Evolutionary conservation across 164 flowering plant species (phyloP).

Genomic region (Dillenia suffruticosa): DNA sequence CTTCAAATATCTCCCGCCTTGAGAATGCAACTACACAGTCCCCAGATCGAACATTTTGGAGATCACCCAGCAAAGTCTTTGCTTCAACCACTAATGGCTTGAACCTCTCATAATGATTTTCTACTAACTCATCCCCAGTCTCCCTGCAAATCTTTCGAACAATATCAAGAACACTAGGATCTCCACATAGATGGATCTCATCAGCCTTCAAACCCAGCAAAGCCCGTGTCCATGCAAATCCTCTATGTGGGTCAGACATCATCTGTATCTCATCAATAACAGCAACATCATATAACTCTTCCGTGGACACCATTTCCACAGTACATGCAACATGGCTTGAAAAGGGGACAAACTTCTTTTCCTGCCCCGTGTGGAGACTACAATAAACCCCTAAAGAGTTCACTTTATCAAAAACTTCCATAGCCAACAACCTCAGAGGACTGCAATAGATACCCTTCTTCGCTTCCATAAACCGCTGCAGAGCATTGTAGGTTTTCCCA

Average conservation of each 20-base stretch:
- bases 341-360: slow-evolving; percentile 77
- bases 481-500: slow-evolving; percentile 88
- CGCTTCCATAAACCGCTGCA: slow-evolving; percentile 89
- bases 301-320: slow-evolving; percentile 86
- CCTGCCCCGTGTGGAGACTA: slow-evolving; percentile 87
- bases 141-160: slow-evolving; percentile 69
- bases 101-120: slow-evolving; percentile 76
- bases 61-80: slow-evolving; percentile 75
- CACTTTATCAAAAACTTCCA: slow-evolving; percentile 95
- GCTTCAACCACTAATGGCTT: slow-evolving; percentile 97
- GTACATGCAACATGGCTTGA: slow-evolving; percentile 84
- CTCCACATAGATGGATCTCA: slow-evolving; percentile 96
- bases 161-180: slow-evolving; percentile 81
- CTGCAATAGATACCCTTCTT: slow-evolving; percentile 82
- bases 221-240: slow-evolving; percentile 94
- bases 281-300: slow-evolving; percentile 81
- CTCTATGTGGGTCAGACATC: slow-evolving; percentile 82
- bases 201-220: slow-evolving; percentile 89
- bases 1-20: slow-evolving; percentile 95
- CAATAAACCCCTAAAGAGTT: slow-evolving; percentile 80
- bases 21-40: slow-evolving; percentile 97
- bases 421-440: slow-evolving; percentile 86
- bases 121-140: slow-evolving; percentile 82
- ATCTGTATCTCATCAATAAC: slow-evolving; percentile 94
- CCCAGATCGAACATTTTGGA: slow-evolving; percentile 69